Conservation (phyloP, 208 protist genomes). For the Crithidia bombi region DNA sequence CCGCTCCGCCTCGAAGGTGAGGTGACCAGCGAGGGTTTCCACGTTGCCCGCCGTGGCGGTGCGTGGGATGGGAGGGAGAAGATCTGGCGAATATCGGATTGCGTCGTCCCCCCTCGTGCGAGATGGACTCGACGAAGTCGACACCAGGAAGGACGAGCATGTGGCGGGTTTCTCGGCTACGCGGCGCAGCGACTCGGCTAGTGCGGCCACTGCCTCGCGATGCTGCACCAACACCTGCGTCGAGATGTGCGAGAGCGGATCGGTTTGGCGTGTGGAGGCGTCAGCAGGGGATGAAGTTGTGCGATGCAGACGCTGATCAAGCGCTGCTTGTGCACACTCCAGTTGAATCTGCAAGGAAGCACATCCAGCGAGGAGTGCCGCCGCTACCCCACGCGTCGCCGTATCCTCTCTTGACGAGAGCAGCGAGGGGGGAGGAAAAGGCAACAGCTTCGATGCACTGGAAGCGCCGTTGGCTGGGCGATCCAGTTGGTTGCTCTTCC, state of each 20-base stretch:
- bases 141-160: background rate
- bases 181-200: conserved; percentile 36
- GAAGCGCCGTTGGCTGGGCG: background rate
- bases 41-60: conserved; percentile 63
- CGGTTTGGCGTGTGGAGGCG: background rate
- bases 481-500: background rate
- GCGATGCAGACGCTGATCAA: conserved; percentile 8
- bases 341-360: conserved; percentile 54
- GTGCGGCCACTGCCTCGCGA: conserved; percentile 30
- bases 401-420: background rate
- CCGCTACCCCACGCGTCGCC: conserved; percentile 21
- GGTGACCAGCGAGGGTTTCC: conserved; percentile 41
- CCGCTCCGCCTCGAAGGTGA: conserved; percentile 75
- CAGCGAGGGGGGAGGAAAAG: background rate
- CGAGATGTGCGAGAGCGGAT: conserved; percentile 23
- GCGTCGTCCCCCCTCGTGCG: background rate
- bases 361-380: conserved; percentile 56
- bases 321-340: conserved; percentile 19
- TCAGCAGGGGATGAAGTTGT: background rate
- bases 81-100: background rate
- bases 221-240: conserved; percentile 32
- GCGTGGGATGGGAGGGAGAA: conserved; percentile 31
- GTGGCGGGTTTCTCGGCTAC: conserved; percentile 27
- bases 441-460: background rate
- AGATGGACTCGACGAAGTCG: background rate